A percentile compares a stretch with the other conserved stretches of the same genome.
Evolutionary conservation across 2,329 filamentous ascomycete genomes (phyloP).

Genomic region (Fusarium austroafricanum): DNA sequence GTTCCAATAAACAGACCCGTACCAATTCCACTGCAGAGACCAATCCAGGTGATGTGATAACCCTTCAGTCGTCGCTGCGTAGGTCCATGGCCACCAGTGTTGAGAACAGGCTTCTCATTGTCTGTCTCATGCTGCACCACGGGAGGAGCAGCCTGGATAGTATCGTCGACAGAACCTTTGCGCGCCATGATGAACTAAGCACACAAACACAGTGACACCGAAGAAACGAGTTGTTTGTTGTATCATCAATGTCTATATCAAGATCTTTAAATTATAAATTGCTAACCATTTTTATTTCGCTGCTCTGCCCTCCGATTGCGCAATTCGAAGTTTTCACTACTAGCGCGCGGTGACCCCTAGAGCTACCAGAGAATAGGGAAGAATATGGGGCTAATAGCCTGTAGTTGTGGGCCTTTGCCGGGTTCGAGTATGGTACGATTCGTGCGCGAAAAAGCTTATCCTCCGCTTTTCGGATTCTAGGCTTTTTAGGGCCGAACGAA

Average conservation of each 20-base stretch:
- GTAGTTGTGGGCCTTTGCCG: neutral
- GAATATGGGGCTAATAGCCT: constrained; percentile 15
- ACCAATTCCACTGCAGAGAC: constrained; percentile 42
- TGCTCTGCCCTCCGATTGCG: constrained; percentile 25
- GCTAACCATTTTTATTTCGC: too few relatives aligned
- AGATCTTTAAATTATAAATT: neutral
- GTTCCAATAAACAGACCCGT: constrained; percentile 43
- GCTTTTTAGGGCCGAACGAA: neutral
- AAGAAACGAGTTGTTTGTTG: neutral
- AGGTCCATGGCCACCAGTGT: constrained; percentile 38
- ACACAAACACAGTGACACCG: too few relatives aligned
- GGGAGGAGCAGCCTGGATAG: constrained; percentile 20
- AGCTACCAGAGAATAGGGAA: constrained; percentile 21
- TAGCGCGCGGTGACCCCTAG: constrained; percentile 7
- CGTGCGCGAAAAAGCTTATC: constrained; percentile 8
- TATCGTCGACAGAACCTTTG: constrained; percentile 1
- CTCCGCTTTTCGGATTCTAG: constrained; percentile 10
- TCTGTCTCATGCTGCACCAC: neutral
- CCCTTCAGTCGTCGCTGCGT: constrained; percentile 39
- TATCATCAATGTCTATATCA: neutral
- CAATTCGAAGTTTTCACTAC: constrained; percentile 40
- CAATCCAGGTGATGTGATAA: constrained; percentile 44
- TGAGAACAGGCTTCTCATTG: constrained; percentile 38
- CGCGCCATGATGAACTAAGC: constrained; percentile 11
- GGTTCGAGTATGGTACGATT: constrained; percentile 1